Conservation (phyloP, 2,329 filamentous ascomycete genomes). For the Fusarium sp. region DNA sequence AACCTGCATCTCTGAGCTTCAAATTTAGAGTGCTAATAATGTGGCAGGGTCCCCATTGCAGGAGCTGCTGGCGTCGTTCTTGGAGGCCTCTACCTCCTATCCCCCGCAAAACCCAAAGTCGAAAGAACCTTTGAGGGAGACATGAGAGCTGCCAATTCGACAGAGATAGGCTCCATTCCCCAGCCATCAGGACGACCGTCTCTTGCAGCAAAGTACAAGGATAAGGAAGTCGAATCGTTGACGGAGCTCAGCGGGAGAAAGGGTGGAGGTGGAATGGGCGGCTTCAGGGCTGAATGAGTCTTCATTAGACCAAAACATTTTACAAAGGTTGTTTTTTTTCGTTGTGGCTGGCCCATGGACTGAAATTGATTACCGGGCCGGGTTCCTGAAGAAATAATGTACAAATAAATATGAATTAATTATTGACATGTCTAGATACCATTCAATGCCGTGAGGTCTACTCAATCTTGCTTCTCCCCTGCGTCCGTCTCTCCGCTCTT, state of each 20-base stretch:
- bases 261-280: constrained; percentile 42
- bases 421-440: neutral
- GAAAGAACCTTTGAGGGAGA: constrained; percentile 25
- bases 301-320: constrained; percentile 8
- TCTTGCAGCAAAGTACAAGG: constrained; percentile 34
- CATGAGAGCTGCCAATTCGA: constrained; percentile 25
- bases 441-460: neutral
- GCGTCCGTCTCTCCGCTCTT: constrained; percentile 14
- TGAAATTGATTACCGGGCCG: constrained; percentile 25
- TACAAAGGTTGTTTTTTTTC: neutral
- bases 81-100: constrained; percentile 46
- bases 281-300: constrained; percentile 48
- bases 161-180: constrained; percentile 23
- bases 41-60: constrained; percentile 45
- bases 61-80: constrained; percentile 44
- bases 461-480: constrained; percentile 18
- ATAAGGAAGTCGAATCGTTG: constrained; percentile 42
- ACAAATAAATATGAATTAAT: constrained; percentile 11
- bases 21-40: too few species aligned
- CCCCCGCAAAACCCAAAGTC: constrained; percentile 32
- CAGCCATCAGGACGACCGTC: constrained; percentile 13
- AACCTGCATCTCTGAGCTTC: too few species aligned
- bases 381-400: constrained; percentile 6
- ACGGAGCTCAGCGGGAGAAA: constrained; percentile 49
- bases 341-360: constrained; percentile 19